phyloP scores from a whole-genome alignment of 495 filamentous ascomycete species.

The Daldinia bambusicola region DNA sequence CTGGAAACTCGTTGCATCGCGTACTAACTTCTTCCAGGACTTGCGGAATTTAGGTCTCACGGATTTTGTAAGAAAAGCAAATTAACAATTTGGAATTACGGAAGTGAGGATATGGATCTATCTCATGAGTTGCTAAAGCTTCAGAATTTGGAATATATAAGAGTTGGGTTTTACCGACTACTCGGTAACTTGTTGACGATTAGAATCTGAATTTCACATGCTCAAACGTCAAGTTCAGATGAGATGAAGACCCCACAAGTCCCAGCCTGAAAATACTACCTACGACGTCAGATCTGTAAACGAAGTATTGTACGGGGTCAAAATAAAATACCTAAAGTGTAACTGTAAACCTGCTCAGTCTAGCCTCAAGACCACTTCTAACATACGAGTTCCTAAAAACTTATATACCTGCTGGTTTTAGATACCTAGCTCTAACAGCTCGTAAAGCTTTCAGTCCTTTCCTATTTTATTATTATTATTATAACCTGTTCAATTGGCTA shows the following conservation, averaged over 20 bases:
- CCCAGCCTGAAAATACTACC: neutral
- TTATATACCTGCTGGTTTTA: neutral
- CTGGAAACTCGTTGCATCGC: slow-evolving; percentile 1
- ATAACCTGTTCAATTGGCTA: slow-evolving; percentile 1
- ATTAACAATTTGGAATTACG: neutral
- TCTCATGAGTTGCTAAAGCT: neutral
- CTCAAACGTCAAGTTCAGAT: neutral
- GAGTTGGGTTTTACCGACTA: too few relatives aligned
- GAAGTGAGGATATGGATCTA: neutral
- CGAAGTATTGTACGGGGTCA: neutral
- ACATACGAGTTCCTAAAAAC: neutral
- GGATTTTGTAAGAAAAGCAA: neutral
- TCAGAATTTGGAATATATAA: neutral
- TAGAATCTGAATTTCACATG: neutral
- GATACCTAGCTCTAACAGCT: neutral
- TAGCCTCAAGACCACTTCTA: neutral
- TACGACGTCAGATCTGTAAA: neutral
- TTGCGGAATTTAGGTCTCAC: neutral
- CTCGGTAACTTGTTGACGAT: neutral
- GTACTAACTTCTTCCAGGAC: neutral
- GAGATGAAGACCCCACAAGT: neutral
- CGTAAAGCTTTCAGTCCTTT: neutral
- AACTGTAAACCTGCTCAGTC: too few relatives aligned
- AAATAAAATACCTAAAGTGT: neutral
- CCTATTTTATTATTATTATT: neutral